Evolutionary conservation across 2,329 filamentous ascomycete genomes (phyloP), one percentile per base, ranked within the genome.

Genomic region (Raffaelea arxii): DNA sequence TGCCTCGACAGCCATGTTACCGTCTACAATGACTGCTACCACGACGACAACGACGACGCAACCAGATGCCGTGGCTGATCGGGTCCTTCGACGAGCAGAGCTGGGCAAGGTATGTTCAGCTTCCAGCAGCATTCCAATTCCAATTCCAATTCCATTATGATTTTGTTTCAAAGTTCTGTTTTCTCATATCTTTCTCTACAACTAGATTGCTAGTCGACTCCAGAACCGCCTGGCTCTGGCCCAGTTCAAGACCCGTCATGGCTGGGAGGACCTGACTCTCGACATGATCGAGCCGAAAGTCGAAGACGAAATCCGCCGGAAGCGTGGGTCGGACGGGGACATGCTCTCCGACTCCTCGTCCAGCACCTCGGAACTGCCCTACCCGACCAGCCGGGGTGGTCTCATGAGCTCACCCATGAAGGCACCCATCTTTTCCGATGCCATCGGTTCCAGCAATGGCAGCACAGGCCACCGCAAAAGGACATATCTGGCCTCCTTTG

Each of bases 231-330:
- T 98, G 50, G 91, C 92, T 49, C 80, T 97, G 53, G 92, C 92
- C 62, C 92, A 94, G 66, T 92, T 96, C 77, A 97, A 97, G 70
- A 89, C 92, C 55, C 89, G 94, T 67, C 85, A 94, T 69, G 90
- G 90, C 62, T 94, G 89, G 82, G 85, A 96, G 66, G 86, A 92
- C 65, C 77, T 94, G 62, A 86, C 84, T 52, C 78, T 94, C 59
- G 86, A 89, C 62, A 82, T 75, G 51, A 87, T 95, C 67, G 88
- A 94, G 66, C 87, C 88, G 44, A 85, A 83, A 62, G 71, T 91
- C 52, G 84, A 91, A 61, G 78, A 89, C 61, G 79, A 91, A 66
- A 74, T 90, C 61, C 79, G 84, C 67, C 77, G 82, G 56, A 85
- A 83, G 66, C 77, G 84, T 56, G 72, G 82, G 46, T 71, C 71